A percentile compares a stretch with the other conserved stretches of the same genome.
phyloP scores from a whole-genome alignment of 2,329 filamentous ascomycete species.

The Calonectria leucothoes region DNA sequence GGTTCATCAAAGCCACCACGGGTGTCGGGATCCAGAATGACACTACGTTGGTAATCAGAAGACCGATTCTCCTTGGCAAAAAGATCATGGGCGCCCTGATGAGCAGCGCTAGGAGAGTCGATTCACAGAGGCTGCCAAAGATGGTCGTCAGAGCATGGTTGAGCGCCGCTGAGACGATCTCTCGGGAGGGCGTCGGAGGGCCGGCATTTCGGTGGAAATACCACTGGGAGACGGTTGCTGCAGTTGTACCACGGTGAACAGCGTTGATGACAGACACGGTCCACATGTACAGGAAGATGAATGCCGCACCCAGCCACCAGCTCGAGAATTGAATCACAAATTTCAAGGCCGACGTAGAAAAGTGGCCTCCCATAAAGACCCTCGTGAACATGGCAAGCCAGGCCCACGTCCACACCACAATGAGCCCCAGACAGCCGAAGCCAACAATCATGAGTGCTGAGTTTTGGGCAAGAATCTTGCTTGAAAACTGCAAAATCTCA shows the following conservation, averaged over 20 bases:
- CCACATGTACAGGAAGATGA: slow-evolving; percentile 96
- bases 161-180: slow-evolving; percentile 86
- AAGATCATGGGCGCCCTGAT: slow-evolving; percentile 88
- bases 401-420: slow-evolving; percentile 92
- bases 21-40: slow-evolving; percentile 88
- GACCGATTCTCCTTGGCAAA: slow-evolving; percentile 76
- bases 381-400: slow-evolving; percentile 98
- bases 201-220: slow-evolving; percentile 94
- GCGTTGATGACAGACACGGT: slow-evolving; percentile 88
- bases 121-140: slow-evolving; percentile 92
- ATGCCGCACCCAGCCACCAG: slow-evolving; percentile 95
- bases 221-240: slow-evolving; percentile 97
- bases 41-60: slow-evolving; percentile 76
- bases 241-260: slow-evolving; percentile 90
- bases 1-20: slow-evolving; percentile 88
- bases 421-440: slow-evolving; percentile 77
- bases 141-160: slow-evolving; percentile 86
- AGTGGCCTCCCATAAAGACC: slow-evolving; percentile 92
- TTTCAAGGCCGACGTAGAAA: slow-evolving; percentile 68
- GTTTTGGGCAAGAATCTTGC: slow-evolving; percentile 86
- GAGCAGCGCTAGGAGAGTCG: slow-evolving; percentile 82
- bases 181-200: slow-evolving; percentile 80
- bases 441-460: slow-evolving; percentile 87
- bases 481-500: slow-evolving; percentile 91
- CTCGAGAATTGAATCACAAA: slow-evolving; percentile 90